Percentiles rank a stretch among this genome's conserved stretches.
These are phyloP conservation scores for Cyclaneusma minus DNA, from an alignment of 2,329 filamentous ascomycete genomes.

Conservation along the genomic window DNA sequence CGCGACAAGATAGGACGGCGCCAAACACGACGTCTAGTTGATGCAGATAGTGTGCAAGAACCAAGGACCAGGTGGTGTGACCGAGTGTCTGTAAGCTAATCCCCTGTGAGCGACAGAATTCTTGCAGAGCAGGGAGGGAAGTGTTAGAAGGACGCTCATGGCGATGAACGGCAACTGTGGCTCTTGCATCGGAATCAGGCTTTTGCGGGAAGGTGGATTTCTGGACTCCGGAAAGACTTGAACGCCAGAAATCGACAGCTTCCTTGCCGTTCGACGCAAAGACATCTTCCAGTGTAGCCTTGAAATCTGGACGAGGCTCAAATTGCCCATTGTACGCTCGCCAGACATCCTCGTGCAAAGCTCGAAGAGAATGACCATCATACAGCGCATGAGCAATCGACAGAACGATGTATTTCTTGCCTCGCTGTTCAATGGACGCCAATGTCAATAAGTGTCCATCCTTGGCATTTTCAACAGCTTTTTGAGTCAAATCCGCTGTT, in stretches of 20 bases:
- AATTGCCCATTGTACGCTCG: conserved; percentile 40
- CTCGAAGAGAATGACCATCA: conserved; percentile 68
- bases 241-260: conserved; percentile 53
- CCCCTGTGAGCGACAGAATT: conserved; percentile 48
- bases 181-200: conserved; percentile 4
- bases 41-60: conserved; percentile 45
- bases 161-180: conserved; percentile 19
- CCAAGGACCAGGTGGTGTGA: conserved; percentile 60
- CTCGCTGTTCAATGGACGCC: conserved; percentile 21
- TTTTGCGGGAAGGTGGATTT: conserved; percentile 23
- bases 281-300: conserved; percentile 34
- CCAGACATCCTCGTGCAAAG: conserved; percentile 58
- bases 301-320: conserved; percentile 28
- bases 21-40: conserved; percentile 70
- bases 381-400: conserved; percentile 80
- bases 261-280: conserved; percentile 23
- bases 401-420: conserved; percentile 33
- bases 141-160: conserved; percentile 29
- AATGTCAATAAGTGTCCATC: conserved; percentile 32
- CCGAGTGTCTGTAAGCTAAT: conserved; percentile 66
- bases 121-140: conserved; percentile 24
- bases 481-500: conserved; percentile 22
- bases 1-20: conserved; percentile 71
- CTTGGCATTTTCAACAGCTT: conserved; percentile 23
- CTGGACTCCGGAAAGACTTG: conserved; percentile 40